Base-by-base conservation (phyloP, 2,329 filamentous ascomycete genomes). In the Fusarium napiforme region DNA sequence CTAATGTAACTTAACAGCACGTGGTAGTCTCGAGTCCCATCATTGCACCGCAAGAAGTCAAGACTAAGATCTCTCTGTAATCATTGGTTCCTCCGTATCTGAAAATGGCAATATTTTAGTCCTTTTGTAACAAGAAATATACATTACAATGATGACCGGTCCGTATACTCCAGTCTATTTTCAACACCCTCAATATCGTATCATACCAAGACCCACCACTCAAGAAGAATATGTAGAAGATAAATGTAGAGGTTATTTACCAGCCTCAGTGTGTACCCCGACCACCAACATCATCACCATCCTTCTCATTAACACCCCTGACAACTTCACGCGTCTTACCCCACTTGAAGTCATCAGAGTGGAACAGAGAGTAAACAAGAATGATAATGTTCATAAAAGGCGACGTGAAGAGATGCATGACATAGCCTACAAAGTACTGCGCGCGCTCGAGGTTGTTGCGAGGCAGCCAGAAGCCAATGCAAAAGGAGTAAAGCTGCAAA, bases 331-430 rank as follows among this genome's bases (percentile, higher is more conserved):
- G 76, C 3, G 84, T 85, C 78, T 85, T 85, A 21, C 84, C 84
- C 84, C 84, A 85, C 64, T 82, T 83, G 77, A 85, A 85, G 71
- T 84, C 83, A 62, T 86, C 84, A 10, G 84, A 82, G 58, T 85
- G 77, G 49, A 82, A 76, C 23, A 85, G 77, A 2, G 84, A 84
- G 64, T 85, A 85, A 4, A 81, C 69, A 18, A 85, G 67, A 37
- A 85, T 81, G 43, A 84, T 76, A 32, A 85, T 82, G 74, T 85
- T 85, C 72, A 85, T 79, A 50, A 85, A 82, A 0, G 84, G 84
- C 3, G 83, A 83, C 4, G 80, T 79, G 19, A 79, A 63, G 4
- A 84, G 69, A 50, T 84, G 82, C 37, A 84, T 64, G 60, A 82
- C 77, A 68, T 78, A 84, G 16, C 83, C 83, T n/a, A 75, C 71